Evolutionary conservation across 202 grass and related monocot species (phyloP), one percentile per base, ranked within the genome.

Genomic region (Bolboschoenoplectus hybrid): DNA sequence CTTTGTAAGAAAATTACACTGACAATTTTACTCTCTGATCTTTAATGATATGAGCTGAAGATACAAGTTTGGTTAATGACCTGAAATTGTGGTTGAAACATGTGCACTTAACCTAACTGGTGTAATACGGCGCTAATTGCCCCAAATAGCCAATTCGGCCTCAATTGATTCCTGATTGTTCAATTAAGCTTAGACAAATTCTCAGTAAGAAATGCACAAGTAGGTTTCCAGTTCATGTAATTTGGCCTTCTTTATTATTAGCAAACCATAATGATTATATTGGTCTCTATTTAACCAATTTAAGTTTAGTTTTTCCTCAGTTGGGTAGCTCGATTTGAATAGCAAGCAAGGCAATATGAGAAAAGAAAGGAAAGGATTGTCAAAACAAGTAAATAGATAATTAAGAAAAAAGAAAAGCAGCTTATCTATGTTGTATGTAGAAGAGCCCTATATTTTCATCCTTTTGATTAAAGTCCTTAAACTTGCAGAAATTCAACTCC

Each of bases 1-100:
- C 49, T 95, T 95, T 44, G 96, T 98, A 91, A 88, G 91, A 53
- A 87, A 76, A 68, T 84, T 77, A 81, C 66, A 56, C 78, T 26
- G 46, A 68, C 14, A 7, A 47, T 67, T 19, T 55, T 73, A 41
- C 14, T 65, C 71, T 82, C 45, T 45, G 34, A 50, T 26, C 45
- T 14, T 26, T 32, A 32, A 49, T 74, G n/a, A 49, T 71, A 32
- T 74, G 70, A 74, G 70, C 70, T 34, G 19, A 49, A 50, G 9
- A 49, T 74, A 17, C n/a, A 32, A 49, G 8, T 74, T 73, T 50
- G 70, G 44, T 50, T 34, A 73, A 49, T 47, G 41, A 74, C 45
- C 69, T 73, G 44, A 73, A 39, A 20, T 73, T 12, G 17, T 58
- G 35, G 35, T 12, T 79, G 73, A 38, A 75, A 55, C 49, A 55